Evolutionary conservation across 192 early-diverging fungal species (phyloP).

Genomic region (Coemansia aciculifera): DNA sequence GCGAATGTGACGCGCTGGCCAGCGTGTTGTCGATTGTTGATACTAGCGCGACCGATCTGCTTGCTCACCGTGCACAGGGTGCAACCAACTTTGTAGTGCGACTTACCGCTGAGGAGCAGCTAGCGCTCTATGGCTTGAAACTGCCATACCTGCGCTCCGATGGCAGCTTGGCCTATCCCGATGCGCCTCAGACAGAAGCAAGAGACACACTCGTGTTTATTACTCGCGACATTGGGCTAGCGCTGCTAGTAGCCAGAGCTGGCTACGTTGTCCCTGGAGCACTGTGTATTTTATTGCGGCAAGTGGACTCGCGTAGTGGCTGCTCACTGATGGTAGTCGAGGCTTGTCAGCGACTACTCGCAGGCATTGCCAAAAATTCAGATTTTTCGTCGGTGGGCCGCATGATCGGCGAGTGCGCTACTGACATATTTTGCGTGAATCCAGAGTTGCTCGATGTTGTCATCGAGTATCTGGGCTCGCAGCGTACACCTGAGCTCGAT

Average conservation of each 20-base stretch:
- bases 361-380: constrained; percentile 11
- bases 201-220: constrained; percentile 30
- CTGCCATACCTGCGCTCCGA: constrained; percentile 25
- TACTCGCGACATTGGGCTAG: constrained; percentile 45
- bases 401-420: constrained; percentile 17
- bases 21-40: constrained; percentile 21
- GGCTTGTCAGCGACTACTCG: constrained; percentile 31
- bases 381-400: constrained; percentile 11
- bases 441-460: constrained; percentile 15
- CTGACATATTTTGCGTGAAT: constrained; percentile 33
- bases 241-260: constrained; percentile 20
- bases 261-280: constrained; percentile 26
- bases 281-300: constrained; percentile 26
- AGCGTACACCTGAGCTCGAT: neutral
- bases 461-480: neutral
- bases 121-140: constrained; percentile 21
- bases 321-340: constrained; percentile 11
- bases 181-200: constrained; percentile 12
- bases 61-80: constrained; percentile 28
- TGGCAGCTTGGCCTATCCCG: constrained; percentile 29
- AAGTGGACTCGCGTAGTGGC: constrained; percentile 9
- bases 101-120: constrained; percentile 42
- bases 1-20: neutral
- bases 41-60: constrained; percentile 12
- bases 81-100: constrained; percentile 18